Evolutionary conservation across 2,329 filamentous ascomycete genomes (phyloP).

Genomic region (Fonsecaea erecta): DNA sequence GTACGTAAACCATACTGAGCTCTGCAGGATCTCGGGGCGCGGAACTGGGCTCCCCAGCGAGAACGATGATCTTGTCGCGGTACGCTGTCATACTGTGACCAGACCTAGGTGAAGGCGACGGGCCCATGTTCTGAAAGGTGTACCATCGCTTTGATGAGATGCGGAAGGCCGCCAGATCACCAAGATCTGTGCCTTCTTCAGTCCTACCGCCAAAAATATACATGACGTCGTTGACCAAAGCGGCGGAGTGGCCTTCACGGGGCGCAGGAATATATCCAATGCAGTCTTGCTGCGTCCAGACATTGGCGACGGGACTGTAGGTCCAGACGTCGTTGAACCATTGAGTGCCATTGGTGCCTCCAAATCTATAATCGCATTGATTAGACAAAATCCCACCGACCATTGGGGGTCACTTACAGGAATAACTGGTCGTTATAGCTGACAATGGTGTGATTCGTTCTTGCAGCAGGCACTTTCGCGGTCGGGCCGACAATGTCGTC

Average conservation of each 20-base stretch:
- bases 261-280: conserved; percentile 96
- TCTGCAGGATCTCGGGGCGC: conserved; percentile 80
- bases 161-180: conserved; percentile 85
- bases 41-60: conserved; percentile 93
- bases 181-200: conserved; percentile 88
- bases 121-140: conserved; percentile 99
- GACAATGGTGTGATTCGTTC: conserved; percentile 93
- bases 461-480: conserved; percentile 76
- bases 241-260: conserved; percentile 90
- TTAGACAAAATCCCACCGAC: conserved; percentile 24
- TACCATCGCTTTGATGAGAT: conserved; percentile 91
- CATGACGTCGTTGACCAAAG: conserved; percentile 96
- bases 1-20: conserved; percentile 83
- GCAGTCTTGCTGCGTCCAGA: conserved; percentile 88
- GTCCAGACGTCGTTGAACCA: conserved; percentile 99
- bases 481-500: conserved; percentile 58
- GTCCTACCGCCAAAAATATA: conserved; percentile 97
- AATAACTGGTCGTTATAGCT: conserved; percentile 94
- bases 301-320: conserved; percentile 81
- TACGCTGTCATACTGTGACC: conserved; percentile 98
- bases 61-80: conserved; percentile 87
- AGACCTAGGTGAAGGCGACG: conserved; percentile 87
- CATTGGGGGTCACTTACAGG: conserved; percentile 64
- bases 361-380: conserved; percentile 67
- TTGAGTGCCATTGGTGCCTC: conserved; percentile 89